Base-by-base conservation (phyloP, 2,329 filamentous ascomycete species). In the Trichothecium roseum region DNA sequence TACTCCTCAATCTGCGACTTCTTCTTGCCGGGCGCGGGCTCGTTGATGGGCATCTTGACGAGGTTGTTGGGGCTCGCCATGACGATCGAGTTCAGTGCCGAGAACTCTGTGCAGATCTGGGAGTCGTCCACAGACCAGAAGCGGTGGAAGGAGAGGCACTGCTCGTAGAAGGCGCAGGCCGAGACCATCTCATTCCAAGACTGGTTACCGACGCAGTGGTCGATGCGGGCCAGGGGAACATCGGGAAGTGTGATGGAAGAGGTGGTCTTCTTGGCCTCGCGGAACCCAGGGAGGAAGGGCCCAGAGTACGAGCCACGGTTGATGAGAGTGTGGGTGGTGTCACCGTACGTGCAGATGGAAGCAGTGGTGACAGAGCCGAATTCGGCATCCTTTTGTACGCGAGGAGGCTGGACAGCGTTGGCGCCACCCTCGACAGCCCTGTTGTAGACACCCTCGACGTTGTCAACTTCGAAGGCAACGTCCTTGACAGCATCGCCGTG, bases 21-120 rank as follows among this genome's bases (percentile, higher is more conserved):
- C 62, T 85, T 89, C 66, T 91, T 91, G 40, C 88, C 89, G 2
- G 74, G 67, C 1, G 89, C 89, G 2, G 89, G 89, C 64, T 95
- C 88, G 67, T 95, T 95, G 72, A 96, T 94, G 50, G 89, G 89
- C 87, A 95, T 95, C 66, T 95, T 95, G 60, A 95, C 86, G 4
- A 82, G 58, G 39, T 89, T 82, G 64, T 88, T 85, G 40, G 78
- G 77, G 4, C 80, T 85, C 29, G 83, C 76, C 87, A 95, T 94
- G 53, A 95, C 89, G 51, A 95, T 79, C 51, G 77, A 84, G 62
- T 81, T 86, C 32, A 95, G 70, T 8, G 89, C 87, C 1, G 81
- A 87, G 71, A 85, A 95, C 54, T 94, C 87, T 45, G 84, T 94
- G 71, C 78, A 85, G 62, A 95, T 93, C 55, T 93, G 78, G 47